Base-by-base conservation (phyloP, 352 stramenopile species). In the Globisporangium ultimum region DNA sequence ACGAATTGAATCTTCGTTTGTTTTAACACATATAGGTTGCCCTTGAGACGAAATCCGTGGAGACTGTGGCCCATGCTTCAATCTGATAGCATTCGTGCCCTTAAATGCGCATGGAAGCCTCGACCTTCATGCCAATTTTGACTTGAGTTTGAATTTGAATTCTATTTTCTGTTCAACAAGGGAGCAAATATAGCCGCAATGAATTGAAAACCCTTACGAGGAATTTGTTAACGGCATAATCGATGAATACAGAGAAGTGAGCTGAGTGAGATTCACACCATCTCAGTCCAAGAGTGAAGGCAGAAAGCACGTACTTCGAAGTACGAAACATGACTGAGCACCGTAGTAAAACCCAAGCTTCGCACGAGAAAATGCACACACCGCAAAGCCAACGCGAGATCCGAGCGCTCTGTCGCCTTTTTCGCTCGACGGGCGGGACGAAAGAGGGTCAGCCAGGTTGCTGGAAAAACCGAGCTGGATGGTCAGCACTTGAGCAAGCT, bases 331-430 rank as follows among this genome's bases (percentile, higher is more conserved):
- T 70, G 63, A 53, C 53, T 7, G 40, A 60, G 17, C 17, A 41
- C 40, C 38, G 32, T 28, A 42, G 24, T 51, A 34, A 45, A 18
- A 13, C 41, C 0, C 54, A 42, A 5, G 21, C 21, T 14, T 40
- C 43, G 3, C 18, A 36, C 15, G 53, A 71, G 40, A 51, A 62
- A 50, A 74, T 61, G 32, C 70, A 75, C 46, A 61, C 56, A 7
- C 69, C 70, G 17, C 67, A 74, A 7, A 61, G 64, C 22, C 71
- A 84, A 17, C 54, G 74, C 42, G 79, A 89, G 62, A 45, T 87
- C 32, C 63, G 76, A 45, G 68, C 75, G 15, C 55, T 89, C n/a
- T 56, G 62, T 21, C 56, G 61, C 7, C 54, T 89, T n/a, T 89
- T 71, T 53, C 61, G 47, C 17, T 49, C 66, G 17, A 87, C 77